Base-by-base conservation (phyloP, 768 basidiomycete genomes). In the Dioszegia crocea region DNA sequence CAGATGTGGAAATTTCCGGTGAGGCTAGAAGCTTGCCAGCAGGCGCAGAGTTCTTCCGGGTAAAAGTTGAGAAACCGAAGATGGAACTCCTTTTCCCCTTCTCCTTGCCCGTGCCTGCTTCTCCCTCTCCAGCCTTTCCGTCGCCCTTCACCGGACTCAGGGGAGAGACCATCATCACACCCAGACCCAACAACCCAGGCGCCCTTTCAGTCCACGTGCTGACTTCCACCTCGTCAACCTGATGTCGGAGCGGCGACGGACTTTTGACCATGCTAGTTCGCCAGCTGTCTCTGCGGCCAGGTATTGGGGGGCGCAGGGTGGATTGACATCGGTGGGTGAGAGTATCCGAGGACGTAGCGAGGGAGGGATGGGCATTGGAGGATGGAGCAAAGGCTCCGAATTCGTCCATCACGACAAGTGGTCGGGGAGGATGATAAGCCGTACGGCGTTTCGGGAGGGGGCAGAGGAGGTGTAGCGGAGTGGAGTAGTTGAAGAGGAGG, bases 221-320 rank as follows among this genome's bases (percentile, higher is more conserved):
- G 1, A 19, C 54, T 4, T n/a, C 47, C 17, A 62, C 64, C 11
- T 74, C 74, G 29, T 67, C 70, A 3, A 76, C 71, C 56, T 71
- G 62, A 39, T 64, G 61, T 31, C 75, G 63, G n/a, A 76, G 50
- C 4, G 75, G 75, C 57, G 73, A 74, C 9, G 71, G 66, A 1
- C 66, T 52, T 47, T 60, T 56, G 16, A 74, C 70, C 54, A 68
- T 63, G 31, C 70, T 70, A 44, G 63, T 57, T 23, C 67, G 60
- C 36, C 38, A 53, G 39, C 51, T 53, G 27, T 53, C 33, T 31
- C 38, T 10, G 16, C 27, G 51, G 10, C 38, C 27, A 16, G 36
- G 31, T 10, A 27, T 23, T 24, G 51, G 39, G 9, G 51, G 51
- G 1, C 51, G 51, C 4, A 40, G 36, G 16, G 51, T 51, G 16